phyloP scores from a whole-genome alignment of 176 grass and related monocot species.

The Typha latifolia region DNA sequence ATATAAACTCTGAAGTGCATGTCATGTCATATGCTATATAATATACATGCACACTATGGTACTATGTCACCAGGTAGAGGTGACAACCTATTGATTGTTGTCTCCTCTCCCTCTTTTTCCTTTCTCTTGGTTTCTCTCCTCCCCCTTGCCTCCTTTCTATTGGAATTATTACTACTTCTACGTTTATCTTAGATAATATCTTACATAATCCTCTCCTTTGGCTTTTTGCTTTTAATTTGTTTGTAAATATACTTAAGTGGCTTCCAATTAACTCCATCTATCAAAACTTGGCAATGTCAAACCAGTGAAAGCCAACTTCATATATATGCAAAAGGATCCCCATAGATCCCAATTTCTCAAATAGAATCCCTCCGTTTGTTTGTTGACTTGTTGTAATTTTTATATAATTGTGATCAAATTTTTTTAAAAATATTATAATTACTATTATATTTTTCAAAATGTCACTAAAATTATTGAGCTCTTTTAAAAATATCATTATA shows the following conservation, averaged over 20 bases:
- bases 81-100: conserved; percentile 2
- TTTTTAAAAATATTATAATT: no score
- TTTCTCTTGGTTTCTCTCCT: neutral
- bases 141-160: neutral
- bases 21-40: neutral
- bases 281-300: neutral
- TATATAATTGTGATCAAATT: no score
- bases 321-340: no score
- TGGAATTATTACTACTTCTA: no score
- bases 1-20: neutral
- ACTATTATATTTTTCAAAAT: no score
- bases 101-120: neutral
- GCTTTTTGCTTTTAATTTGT: neutral
- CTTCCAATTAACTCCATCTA: neutral
- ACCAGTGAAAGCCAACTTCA: neutral
- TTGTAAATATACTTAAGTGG: neutral
- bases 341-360: no score
- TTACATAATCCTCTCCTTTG: neutral
- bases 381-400: no score
- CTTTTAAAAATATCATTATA: no score
- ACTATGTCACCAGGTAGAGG: neutral
- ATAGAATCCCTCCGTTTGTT: no score
- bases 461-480: no score
- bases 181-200: neutral
- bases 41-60: neutral